Evolutionary conservation across 2,329 filamentous ascomycete genomes (phyloP), one percentile per base, ranked within the genome.

Genomic region (Xylaria sp.): DNA sequence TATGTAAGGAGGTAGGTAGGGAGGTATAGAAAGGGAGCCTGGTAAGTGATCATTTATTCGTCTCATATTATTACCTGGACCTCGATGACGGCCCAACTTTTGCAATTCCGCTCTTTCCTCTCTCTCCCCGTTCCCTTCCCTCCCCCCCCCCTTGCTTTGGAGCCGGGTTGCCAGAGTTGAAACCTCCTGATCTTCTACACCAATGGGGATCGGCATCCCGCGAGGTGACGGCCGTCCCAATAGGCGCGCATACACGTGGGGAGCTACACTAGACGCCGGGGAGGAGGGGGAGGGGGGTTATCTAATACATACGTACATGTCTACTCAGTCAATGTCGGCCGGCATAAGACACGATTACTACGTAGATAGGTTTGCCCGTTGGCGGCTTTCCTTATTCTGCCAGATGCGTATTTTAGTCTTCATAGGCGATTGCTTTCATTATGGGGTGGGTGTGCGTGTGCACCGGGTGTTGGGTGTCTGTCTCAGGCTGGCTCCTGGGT

Each of bases 161-260:
- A 27, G 16, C 59, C 60, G 57, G 53, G 32, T 66, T 47, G 44
- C 59, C 65, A 35, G 59, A 40, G 32, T 40, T 6, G 42, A 27
- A 48, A 51, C 58, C 47, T 64, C 29, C 29, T 50, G 13, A 25
- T 23, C 13, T 13, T 16, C 18, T 51, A 32, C 6, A 57, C 58
- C 63, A 65, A 66, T 66, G 40, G 4, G 5, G 21, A 44, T 35
- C 40, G 27, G 50, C 40, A 37, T 44, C 35, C 64, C 44, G 40
- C 51, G 32, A 18, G 42, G 58, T 42, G 59, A 57, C 29, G 44
- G 42, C 42, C 60, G 21, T 67, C 64, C 51, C 51, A 58, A 62
- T 65, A 59, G 63, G 55, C 42, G 48, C 37, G 50, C 57, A 32
- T 65, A 62, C 66, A 68, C 61, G 61, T 61, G 66, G 61, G 66